phyloP scores from a whole-genome alignment of 345 rosid genomes.

The Syzygium aromaticum region DNA sequence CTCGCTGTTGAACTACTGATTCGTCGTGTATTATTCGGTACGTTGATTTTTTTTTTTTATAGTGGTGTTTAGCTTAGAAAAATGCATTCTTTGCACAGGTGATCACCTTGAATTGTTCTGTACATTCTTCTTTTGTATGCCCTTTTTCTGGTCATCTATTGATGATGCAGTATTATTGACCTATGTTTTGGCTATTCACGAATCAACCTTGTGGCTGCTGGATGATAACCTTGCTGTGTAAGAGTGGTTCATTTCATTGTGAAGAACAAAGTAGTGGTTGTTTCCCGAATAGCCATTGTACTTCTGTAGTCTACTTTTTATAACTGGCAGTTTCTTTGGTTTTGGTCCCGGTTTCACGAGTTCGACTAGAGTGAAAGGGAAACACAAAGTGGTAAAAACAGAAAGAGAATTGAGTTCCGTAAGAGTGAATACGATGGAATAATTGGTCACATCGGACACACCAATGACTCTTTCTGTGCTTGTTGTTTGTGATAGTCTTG shows the following conservation, averaged over 20 bases:
- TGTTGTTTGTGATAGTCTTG: neutral
- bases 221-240: neutral
- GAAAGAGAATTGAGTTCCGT: neutral
- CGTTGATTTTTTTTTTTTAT: neutral
- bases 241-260: neutral
- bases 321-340: neutral
- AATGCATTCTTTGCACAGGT: slow-evolving; percentile 63
- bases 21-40: neutral
- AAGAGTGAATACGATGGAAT: neutral
- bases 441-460: neutral
- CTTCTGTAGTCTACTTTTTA: neutral
- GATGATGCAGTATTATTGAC: neutral
- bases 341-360: neutral
- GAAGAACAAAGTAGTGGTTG: neutral
- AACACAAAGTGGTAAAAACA: neutral
- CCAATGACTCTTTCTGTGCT: neutral
- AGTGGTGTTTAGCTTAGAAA: slow-evolving; percentile 16
- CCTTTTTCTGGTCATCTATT: neutral
- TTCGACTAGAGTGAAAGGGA: neutral
- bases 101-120: slow-evolving; percentile 1
- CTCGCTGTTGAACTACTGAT: slow-evolving; percentile 83
- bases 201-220: neutral
- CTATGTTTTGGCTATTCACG: neutral
- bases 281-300: neutral
- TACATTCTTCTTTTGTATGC: neutral